Conservation (phyloP, 2,329 filamentous ascomycete species). For the Nannizzia gypsea region DNA sequence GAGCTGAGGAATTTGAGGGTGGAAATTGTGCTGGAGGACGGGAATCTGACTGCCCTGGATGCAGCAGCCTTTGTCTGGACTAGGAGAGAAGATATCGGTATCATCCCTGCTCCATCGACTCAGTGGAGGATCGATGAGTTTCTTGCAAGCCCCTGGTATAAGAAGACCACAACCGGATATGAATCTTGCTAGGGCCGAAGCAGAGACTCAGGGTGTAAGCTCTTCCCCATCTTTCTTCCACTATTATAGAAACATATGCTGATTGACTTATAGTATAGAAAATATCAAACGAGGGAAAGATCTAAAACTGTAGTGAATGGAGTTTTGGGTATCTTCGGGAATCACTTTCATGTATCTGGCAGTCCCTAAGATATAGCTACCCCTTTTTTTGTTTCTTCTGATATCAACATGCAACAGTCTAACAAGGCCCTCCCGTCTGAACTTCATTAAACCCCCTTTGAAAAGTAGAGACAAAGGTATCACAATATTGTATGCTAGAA, state of each 20-base stretch:
- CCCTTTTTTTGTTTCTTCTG: neutral
- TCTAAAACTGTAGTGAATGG: neutral
- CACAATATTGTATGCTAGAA: neutral
- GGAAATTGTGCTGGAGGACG: slow-evolving; percentile 16
- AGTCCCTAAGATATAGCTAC: neutral
- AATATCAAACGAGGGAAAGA: neutral
- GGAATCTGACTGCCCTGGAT: slow-evolving; percentile 15
- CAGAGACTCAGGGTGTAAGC: neutral
- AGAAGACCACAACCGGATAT: neutral
- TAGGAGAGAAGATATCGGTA: slow-evolving; percentile 3
- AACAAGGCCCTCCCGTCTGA: neutral
- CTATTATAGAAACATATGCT: neutral
- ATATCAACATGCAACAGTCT: neutral
- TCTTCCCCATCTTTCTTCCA: neutral
- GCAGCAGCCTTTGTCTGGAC: slow-evolving; percentile 21
- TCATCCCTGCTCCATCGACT: neutral
- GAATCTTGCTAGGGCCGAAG: neutral
- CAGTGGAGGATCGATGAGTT: slow-evolving; percentile 13
- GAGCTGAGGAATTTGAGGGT: slow-evolving; percentile 16
- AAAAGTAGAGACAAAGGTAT: neutral
- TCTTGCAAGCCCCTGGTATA: slow-evolving; percentile 8
- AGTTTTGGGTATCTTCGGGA: neutral
- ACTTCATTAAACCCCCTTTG: neutral
- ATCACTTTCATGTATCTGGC: neutral
- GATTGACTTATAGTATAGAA: neutral